These are phyloP conservation scores for Platanus orientalis DNA, from an alignment of 164 flowering plant genomes.

Conservation along the genomic window DNA sequence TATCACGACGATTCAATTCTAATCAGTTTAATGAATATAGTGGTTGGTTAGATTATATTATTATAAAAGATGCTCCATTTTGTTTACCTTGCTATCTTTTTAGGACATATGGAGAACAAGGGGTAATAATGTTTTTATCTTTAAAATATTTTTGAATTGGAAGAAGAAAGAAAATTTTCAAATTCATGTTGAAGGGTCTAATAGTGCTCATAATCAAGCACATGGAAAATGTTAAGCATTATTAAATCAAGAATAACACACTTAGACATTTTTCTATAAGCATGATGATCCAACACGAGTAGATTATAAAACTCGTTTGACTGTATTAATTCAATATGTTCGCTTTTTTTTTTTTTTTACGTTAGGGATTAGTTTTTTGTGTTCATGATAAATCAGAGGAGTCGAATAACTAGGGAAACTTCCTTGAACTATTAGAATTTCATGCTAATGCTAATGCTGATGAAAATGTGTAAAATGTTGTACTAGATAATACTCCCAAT, in stretches of 20 bases:
- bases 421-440: too few species aligned
- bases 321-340: neutral
- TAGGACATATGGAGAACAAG: constrained; percentile 1
- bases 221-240: too few species aligned
- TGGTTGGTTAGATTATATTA: constrained; percentile 4
- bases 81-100: too few species aligned
- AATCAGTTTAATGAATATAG: too few species aligned
- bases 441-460: neutral
- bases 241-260: too few species aligned
- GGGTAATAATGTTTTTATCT: neutral
- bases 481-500: neutral
- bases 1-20: too few species aligned
- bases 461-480: constrained; percentile 2
- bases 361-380: neutral
- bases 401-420: too few species aligned
- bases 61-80: neutral
- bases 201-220: too few species aligned
- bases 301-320: neutral
- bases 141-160: neutral
- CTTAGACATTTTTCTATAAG: neutral
- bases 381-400: neutral
- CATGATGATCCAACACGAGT: too few species aligned
- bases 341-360: too few species aligned
- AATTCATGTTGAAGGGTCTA: neutral
- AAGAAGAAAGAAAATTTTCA: neutral